Evolutionary conservation across 306 rosid genomes (phyloP).

Genomic region (Hippophae gyantsensis): DNA sequence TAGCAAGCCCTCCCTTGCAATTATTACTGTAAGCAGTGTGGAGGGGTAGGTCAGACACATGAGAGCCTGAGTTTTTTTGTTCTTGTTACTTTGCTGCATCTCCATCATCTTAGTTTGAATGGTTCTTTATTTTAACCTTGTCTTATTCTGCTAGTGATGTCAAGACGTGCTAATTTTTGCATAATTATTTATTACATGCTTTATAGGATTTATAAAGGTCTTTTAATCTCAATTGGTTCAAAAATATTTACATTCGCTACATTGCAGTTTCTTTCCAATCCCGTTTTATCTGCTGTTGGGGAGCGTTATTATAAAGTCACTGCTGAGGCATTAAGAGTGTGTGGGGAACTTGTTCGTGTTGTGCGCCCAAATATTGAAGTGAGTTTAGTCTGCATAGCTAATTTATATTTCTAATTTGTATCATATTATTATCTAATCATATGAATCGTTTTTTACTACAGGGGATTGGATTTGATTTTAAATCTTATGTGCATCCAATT

Average conservation of each 20-base stretch:
- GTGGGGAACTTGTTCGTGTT: slow-evolving; percentile 91
- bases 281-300: slow-evolving; percentile 90
- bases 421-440: slow-evolving; percentile 17
- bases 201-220: too few relatives aligned
- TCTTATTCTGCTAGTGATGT: too few relatives aligned
- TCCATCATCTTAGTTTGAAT: too few relatives aligned
- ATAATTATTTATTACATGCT: too few relatives aligned
- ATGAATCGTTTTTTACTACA: slow-evolving; percentile 24
- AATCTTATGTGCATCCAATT: slow-evolving; percentile 78
- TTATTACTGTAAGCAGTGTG: too few relatives aligned
- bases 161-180: too few relatives aligned
- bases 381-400: slow-evolving; percentile 11
- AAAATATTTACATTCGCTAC: slow-evolving; percentile 3
- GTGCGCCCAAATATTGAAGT: slow-evolving; percentile 89
- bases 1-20: too few relatives aligned
- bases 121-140: too few relatives aligned
- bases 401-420: slow-evolving; percentile 12
- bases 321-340: slow-evolving; percentile 95
- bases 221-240: background rate
- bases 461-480: slow-evolving; percentile 74
- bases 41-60: too few relatives aligned
- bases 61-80: too few relatives aligned
- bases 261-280: slow-evolving; percentile 85
- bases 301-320: slow-evolving; percentile 99
- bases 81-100: too few relatives aligned